These are phyloP conservation scores for Yarrowia sp. DNA, from an alignment of 805 yeast species.

Conservation along the genomic window DNA sequence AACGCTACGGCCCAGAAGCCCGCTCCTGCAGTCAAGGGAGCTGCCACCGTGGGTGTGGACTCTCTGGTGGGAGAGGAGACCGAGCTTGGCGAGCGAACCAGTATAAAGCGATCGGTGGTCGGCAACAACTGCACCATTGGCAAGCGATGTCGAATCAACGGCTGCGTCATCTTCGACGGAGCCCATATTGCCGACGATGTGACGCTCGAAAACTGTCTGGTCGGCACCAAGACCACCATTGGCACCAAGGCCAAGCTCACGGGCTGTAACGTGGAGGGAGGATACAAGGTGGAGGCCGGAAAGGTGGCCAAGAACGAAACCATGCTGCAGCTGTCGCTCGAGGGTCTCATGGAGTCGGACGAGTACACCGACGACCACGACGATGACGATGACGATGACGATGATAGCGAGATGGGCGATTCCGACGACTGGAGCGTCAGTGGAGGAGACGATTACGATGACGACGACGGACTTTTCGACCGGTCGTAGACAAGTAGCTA, in stretches of 20 bases:
- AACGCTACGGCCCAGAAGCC: conserved; percentile 45
- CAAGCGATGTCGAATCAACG: conserved; percentile 83
- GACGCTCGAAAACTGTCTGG: conserved; percentile 78
- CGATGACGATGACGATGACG: conserved; percentile 41
- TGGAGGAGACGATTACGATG: conserved; percentile 50
- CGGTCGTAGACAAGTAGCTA: conserved; percentile 44
- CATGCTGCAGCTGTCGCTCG: conserved; percentile 51
- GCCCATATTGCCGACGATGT: conserved; percentile 78
- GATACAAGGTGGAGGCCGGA: conserved; percentile 69
- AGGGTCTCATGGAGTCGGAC: conserved; percentile 47
- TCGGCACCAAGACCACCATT: conserved; percentile 74
- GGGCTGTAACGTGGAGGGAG: conserved; percentile 86
- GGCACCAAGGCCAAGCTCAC: conserved; percentile 69
- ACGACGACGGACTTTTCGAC: conserved; percentile 69
- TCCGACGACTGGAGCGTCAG: conserved; percentile 45
- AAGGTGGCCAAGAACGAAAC: conserved; percentile 48
- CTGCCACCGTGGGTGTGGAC: conserved; percentile 87
- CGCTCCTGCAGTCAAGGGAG: conserved; percentile 44
- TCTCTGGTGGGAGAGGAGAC: conserved; percentile 75
- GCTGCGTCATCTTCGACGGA: conserved; percentile 77
- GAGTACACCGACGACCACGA: conserved; percentile 42
- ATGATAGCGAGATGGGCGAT: conserved; percentile 43
- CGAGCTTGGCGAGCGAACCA: conserved; percentile 79
- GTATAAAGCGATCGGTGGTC: conserved; percentile 83
- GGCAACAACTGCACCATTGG: conserved; percentile 82